These are phyloP conservation scores for Cryptosporidium tyzzeri DNA, from an alignment of 169 alveolate species.

Conservation along the genomic window DNA sequence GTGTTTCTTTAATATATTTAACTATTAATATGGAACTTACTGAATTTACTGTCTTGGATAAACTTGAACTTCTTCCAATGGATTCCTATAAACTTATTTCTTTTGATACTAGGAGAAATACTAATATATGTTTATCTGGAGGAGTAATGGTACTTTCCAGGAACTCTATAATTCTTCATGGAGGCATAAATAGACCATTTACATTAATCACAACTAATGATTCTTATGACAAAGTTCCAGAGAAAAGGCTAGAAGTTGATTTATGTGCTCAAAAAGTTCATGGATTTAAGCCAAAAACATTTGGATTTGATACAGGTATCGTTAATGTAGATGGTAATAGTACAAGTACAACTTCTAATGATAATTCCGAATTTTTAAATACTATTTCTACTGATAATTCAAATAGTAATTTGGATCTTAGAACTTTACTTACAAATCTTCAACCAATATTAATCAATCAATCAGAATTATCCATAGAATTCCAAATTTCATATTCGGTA, in stretches of 20 bases:
- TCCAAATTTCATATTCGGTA: conserved; percentile 25
- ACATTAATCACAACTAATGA: conserved; percentile 51
- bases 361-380: not conserved
- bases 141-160: conserved; percentile 28
- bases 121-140: conserved; percentile 43
- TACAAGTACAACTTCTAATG: not conserved
- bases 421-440: conserved; percentile 4
- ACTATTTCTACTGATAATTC: not conserved
- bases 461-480: conserved; percentile 43
- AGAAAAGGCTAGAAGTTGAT: conserved; percentile 63
- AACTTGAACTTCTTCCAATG: conserved; percentile 62
- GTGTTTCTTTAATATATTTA: conserved; percentile 33
- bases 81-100: conserved; percentile 46
- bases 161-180: conserved; percentile 30
- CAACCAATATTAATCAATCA: conserved; percentile 24
- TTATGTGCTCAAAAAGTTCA: conserved; percentile 44
- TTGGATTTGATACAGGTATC: conserved; percentile 33
- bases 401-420: not conserved
- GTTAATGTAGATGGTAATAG: not conserved
- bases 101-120: conserved; percentile 12
- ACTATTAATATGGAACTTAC: conserved; percentile 43
- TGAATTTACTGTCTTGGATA: conserved; percentile 43
- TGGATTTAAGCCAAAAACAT: conserved; percentile 30
- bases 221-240: conserved; percentile 20
- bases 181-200: conserved; percentile 48